Base-by-base conservation (phyloP, 331 rosid genomes). In the Telfairia occidentalis region DNA sequence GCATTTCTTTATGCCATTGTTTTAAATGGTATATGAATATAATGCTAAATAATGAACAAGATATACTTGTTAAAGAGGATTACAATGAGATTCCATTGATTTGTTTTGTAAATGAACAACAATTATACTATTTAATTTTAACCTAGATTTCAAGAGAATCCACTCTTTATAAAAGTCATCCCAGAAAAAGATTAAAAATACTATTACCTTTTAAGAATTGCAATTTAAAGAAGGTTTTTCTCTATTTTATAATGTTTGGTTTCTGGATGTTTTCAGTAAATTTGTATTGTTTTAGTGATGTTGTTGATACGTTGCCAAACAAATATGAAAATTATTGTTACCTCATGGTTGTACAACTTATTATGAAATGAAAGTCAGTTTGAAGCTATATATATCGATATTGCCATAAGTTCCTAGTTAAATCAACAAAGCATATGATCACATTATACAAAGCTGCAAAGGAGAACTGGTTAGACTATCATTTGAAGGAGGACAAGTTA, bases 401-500 rank as follows among this genome's bases (percentile, higher is more conserved):
- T 29, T 34, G 6, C 26, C 12, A 32, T 21, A 90, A 89, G 89
- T 79, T 95, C 77, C 2, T 95, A 73, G 88, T 92, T 63, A 90
- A 89, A 84, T 96, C 97, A 13, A 83, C 81, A 35, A 84, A 93
- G 89, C 96, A 81, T 8, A 81, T 90, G 42, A 83, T 95, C 71
- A 87, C 86, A 19, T 81, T 95, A 83, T 69, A 63, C 67, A 92
- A 95, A 82, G 91, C 97, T 85, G 87, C 99, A 46, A 95, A 90
- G 79, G 93, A 81, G 67, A 86, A 87, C 43, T 95, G 99, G 96
- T 84, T 46, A 16, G 99, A 95, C 79, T 73, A 92, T 83, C 85
- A 90, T 45, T 83, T 60, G 66, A 92, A 92, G 78, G 99, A 95
- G 53, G 98, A 95, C 69, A 90, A 87, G 97, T 97, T 92, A 79